These are phyloP conservation scores for Aureobasidium melanogenum DNA, from an alignment of 2,329 filamentous ascomycete species.

Conservation along the genomic window DNA sequence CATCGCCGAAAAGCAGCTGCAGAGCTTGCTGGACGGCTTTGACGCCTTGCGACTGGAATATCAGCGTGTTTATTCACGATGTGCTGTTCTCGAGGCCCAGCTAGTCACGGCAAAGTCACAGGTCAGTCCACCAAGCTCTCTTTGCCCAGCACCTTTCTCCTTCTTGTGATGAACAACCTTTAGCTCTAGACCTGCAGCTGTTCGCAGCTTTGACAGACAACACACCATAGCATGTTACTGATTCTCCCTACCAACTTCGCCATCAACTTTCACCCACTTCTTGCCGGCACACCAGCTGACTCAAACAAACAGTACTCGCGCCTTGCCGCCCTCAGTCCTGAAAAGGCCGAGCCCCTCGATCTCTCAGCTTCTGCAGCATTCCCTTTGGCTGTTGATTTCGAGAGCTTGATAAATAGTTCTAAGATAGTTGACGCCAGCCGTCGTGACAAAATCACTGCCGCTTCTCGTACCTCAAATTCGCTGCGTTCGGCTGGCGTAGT, in stretches of 20 bases:
- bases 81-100: slow-evolving; percentile 38
- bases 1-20: slow-evolving; percentile 22
- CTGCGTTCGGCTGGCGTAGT: slow-evolving; percentile 25
- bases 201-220: slow-evolving; percentile 35
- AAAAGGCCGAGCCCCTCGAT: slow-evolving; percentile 7
- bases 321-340: not conserved
- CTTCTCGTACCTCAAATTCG: slow-evolving; percentile 27
- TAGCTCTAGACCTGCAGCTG: slow-evolving; percentile 47
- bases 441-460: slow-evolving; percentile 22
- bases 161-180: slow-evolving; percentile 34
- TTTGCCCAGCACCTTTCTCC: not conserved
- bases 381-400: slow-evolving; percentile 1
- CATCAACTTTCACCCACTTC: not conserved
- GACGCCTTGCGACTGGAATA: slow-evolving; percentile 39
- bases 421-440: slow-evolving; percentile 18
- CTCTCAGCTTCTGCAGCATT: slow-evolving; percentile 3
- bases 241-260: slow-evolving; percentile 15
- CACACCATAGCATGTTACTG: slow-evolving; percentile 34
- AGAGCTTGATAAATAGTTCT: slow-evolving; percentile 13
- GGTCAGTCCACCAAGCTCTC: slow-evolving; percentile 27
- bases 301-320: slow-evolving; percentile 6
- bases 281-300: slow-evolving; percentile 1
- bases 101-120: slow-evolving; percentile 40
- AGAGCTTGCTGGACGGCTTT: slow-evolving; percentile 37
- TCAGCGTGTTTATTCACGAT: slow-evolving; percentile 34